Evolutionary conservation across 75 land plant species (phyloP).

Genomic region (Isoetes taiwanensis): DNA sequence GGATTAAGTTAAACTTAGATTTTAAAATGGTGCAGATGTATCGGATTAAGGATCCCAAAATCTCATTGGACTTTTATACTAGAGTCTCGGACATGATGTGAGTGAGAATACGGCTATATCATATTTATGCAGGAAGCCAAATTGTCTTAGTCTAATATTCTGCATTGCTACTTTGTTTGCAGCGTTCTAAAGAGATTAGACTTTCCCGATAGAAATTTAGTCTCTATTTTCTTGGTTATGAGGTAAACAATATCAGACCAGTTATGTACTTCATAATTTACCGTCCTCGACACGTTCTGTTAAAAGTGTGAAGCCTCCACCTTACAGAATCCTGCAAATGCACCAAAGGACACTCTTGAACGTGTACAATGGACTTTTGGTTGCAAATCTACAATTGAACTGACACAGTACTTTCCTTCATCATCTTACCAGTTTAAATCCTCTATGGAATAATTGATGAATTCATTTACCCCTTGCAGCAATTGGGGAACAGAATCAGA

Average conservation of each 20-base stretch:
- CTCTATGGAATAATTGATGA: not conserved
- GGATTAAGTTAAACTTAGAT: no score
- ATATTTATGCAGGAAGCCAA: no score
- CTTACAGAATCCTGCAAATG: constrained; percentile 40
- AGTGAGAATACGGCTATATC: no score
- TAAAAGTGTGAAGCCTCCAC: no score
- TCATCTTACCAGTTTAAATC: not conserved
- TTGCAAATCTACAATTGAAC: constrained; percentile 66
- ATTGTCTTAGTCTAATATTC: no score
- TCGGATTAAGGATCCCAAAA: constrained; percentile 89
- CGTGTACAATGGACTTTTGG: constrained; percentile 68
- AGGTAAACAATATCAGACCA: constrained; percentile 41
- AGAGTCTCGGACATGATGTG: constrained; percentile 90
- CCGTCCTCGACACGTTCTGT: no score
- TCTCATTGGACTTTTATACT: constrained; percentile 83
- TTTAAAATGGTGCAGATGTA: constrained; percentile 86
- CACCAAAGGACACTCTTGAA: constrained; percentile 44
- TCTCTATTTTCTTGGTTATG: constrained; percentile 88
- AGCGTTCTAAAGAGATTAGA: constrained; percentile 84
- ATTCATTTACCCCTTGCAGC: constrained; percentile 20
- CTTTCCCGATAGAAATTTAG: constrained; percentile 83
- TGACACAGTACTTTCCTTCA: constrained; percentile 54
- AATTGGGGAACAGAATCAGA: constrained; percentile 98
- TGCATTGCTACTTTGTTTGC: not conserved
- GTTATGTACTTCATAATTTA: no score